Base-by-base conservation (phyloP, 805 yeast species). In the Pichia thaimueangensis region DNA sequence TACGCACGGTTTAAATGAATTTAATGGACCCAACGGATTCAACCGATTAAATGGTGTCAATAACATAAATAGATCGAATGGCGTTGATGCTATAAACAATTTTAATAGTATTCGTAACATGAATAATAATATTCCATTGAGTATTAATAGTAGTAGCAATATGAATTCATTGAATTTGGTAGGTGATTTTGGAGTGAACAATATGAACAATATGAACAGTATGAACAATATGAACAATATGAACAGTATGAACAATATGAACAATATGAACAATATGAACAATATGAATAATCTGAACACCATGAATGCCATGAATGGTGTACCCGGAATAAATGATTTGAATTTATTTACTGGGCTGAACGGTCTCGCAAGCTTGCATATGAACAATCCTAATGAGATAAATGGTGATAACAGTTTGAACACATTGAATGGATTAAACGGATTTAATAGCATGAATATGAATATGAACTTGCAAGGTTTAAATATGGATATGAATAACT, bases 141-240 rank as follows among this genome's bases (percentile, higher is more conserved):
- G 17, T 16, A 6, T 35, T 20, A 37, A 20, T 30, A 17, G 16
- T 11, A 38, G 30, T 21, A 38, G 23, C 27, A 40, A 39, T n/a
- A 32, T 32, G 27, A 41, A 25, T 15, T 19, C 12, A 19, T n/a
- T 29, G 31, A 11, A 29, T 19, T 7, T 8, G 16, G 31, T 8
- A 15, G 31, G 31, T 8, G 19, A n/a, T n/a, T n/a, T n/a, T n/a
- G 16, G 16, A 2, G 25, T 35, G 39, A 37, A 20, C n/a, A 15
- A 29, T n/a, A 19, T 20, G 34, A 35, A n/a, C 12, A 19, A 30
- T 11, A 20, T 24, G 19, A 23, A 12, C 19, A 33, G 32, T 22
- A 11, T 39, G 25, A 15, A 24, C 11, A 31, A 31, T 3, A 24
- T 24, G 25, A 27, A 29, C n/a, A 27, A 23, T 15, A 21, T 29